Conservation (phyloP, 768 basidiomycete species). For the Boletus sp. region DNA sequence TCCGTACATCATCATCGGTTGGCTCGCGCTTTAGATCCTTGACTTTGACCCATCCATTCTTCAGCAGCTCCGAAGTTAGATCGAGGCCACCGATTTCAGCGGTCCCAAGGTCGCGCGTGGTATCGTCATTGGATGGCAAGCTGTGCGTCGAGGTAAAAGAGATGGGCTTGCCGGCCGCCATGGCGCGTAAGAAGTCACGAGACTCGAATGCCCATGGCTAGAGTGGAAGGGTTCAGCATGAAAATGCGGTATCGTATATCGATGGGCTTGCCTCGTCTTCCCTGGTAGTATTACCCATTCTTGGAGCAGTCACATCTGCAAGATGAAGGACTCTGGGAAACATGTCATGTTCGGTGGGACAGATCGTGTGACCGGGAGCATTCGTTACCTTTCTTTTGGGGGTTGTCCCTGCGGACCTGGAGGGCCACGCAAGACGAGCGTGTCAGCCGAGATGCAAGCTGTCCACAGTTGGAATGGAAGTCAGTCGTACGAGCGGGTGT, state of each 20-base stretch:
- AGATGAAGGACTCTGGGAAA: constrained; percentile 76
- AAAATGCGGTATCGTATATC: background rate
- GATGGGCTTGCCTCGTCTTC: constrained; percentile 77
- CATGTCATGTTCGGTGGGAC: constrained; percentile 10
- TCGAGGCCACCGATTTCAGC: constrained; percentile 75
- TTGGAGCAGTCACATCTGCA: constrained; percentile 82
- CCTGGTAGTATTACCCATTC: constrained; percentile 76
- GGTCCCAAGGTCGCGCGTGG: constrained; percentile 75
- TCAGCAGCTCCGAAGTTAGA: constrained; percentile 72
- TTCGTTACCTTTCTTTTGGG: constrained; percentile 79
- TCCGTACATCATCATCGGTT: constrained; percentile 72
- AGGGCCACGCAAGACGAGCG: constrained; percentile 77
- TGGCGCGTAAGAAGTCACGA: constrained; percentile 84
- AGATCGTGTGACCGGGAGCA: background rate
- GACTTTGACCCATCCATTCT: constrained; percentile 89
- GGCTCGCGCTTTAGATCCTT: constrained; percentile 86
- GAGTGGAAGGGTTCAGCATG: background rate
- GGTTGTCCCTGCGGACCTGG: constrained; percentile 81
- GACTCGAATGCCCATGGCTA: constrained; percentile 92
- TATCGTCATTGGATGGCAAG: constrained; percentile 71
- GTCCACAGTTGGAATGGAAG: constrained; percentile 13
- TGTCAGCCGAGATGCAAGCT: constrained; percentile 92
- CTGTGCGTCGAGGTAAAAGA: constrained; percentile 81
- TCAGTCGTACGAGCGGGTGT: constrained; percentile 12
- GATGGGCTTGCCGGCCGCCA: constrained; percentile 89